phyloP scores from a whole-genome alignment of 148 eudicot species.

The Gaultheria prostrata region DNA sequence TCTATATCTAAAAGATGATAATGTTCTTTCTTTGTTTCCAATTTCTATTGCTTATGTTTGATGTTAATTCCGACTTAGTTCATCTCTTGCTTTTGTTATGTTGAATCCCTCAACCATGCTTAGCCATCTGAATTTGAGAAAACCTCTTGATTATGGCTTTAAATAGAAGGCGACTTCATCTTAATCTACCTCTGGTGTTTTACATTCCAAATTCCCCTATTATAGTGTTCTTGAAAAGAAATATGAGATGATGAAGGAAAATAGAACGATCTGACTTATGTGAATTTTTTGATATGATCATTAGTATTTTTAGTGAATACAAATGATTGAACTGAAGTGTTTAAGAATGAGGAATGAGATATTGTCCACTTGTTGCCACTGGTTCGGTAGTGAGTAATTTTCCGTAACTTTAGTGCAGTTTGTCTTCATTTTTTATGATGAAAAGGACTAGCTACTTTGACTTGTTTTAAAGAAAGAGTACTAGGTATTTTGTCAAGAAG shows the following conservation, averaged over 20 bases:
- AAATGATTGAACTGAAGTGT: not conserved
- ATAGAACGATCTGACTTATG: not conserved
- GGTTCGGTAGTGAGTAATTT: not conserved
- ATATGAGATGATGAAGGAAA: not conserved
- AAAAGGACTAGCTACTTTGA: not conserved
- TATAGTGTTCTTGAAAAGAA: not conserved
- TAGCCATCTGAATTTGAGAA: not conserved
- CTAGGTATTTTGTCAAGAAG: not conserved
- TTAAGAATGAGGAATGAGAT: conserved; percentile 5
- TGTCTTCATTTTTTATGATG: not conserved
- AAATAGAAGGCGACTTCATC: not conserved
- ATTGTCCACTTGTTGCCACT: conserved; percentile 4
- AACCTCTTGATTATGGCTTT: conserved; percentile 3
- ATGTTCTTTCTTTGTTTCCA: conserved; percentile 8
- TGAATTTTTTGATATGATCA: not conserved
- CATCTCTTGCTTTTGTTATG: conserved; percentile 3
- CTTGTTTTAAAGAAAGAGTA: not conserved
- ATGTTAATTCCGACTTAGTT: not conserved
- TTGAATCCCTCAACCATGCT: not conserved
- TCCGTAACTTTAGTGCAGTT: not conserved
- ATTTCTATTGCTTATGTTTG: not conserved
- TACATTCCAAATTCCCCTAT: not conserved
- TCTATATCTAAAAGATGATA: not conserved
- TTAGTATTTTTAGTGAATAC: not conserved
- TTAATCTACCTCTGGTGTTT: not conserved